Evolutionary conservation across 2,329 filamentous ascomycete species (phyloP), one percentile per base, ranked within the genome.

Genomic region (Leptodontidium sp.): DNA sequence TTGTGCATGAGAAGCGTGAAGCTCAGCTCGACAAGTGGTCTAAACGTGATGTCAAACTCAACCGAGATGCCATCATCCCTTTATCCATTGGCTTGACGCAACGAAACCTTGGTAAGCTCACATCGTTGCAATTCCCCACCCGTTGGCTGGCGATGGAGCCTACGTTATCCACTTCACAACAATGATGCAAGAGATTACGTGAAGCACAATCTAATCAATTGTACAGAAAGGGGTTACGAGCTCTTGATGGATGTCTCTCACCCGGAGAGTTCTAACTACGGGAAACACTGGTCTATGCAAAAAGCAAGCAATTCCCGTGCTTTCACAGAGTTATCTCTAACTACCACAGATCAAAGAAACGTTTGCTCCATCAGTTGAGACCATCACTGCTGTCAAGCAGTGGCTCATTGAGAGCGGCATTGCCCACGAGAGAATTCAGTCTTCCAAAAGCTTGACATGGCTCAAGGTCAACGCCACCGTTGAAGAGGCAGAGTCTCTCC

Each of bases 351-450:
- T 63, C 68, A 29, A 59, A 64, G 50, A 35, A 7, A 55, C 81
- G 53, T 85, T 85, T 75, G 79, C 82, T 6, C 78, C 80, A 8
- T 75, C 75, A n/a, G 58, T 73, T 5, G 82, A 86, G 43, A 79
- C 85, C 4, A 82, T 88, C 4, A 79, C 50, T 17, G 55, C 67
- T 12, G 66, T 73, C 40, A 81, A 82, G 72, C 71, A 79, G 7
- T 90, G 87, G 87, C 82, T 89, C 14, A 76, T 81, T 21, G 77
- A 80, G 8, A 81, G 82, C 53, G 88, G 87, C 9, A 86, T 90
- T 52, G 73, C 79, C 14, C 75, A 77, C 2, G 79, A 81, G 3
- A 81, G 85, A 2, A 81, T 88, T 57, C 78, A 78, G 32, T 81
- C 86, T 50, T 86, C 86, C 1, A 68, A 73, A 53, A 67, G 72